Base-by-base conservation (phyloP, 1,284 basidiomycete genomes). In the Trametes hirsuta region DNA sequence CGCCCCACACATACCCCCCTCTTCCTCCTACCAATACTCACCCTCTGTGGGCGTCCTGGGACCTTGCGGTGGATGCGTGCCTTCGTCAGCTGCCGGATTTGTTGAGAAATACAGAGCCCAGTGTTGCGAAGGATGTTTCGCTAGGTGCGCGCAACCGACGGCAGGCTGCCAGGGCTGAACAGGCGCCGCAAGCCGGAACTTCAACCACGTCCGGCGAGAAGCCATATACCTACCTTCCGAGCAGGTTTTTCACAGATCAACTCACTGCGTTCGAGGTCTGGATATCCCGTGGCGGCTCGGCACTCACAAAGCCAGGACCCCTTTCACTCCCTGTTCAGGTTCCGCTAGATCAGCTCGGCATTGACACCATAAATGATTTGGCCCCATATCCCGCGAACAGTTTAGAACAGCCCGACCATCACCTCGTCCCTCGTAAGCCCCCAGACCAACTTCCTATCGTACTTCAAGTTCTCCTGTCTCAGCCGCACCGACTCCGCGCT, bases 371-470 rank as follows among this genome's bases (percentile, higher is more conserved):
- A 22, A 63, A 62, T 39, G 59, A 60, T 50, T 37, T 54, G 12
- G 24, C 61, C 0, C 67, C 59, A 6, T 56, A 64, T 6, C 58
- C 62, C 9, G 51, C 61, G 45, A 57, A 49, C 47, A 65, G 44
- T 34, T 57, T 59, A 25, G 64, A 69, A 18, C 63, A 62, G 6
- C 65, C 63, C 37, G 77, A 84, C 41, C 78, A 81, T 34, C 86
- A 91, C 66, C 83, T 92, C 15, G 91, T 93, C 6, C 91, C 90
- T 4, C 84, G 92, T 30, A 93, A 94, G 69, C 94, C 95, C 25
- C 97, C 97, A 9, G 95, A 97, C 68, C 97, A 99, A 72, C 87
- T 99, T 1, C 97, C 97, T 1, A 98, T 98, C 60, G 96, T 99
- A 10, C 85, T 99, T 4, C 97, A 99, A 75, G 96, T 99, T 21